Percentiles rank a stretch among this genome's conserved stretches.
Evolutionary conservation across 768 basidiomycete genomes (phyloP).

Genomic region (Phallus indusiatus): DNA sequence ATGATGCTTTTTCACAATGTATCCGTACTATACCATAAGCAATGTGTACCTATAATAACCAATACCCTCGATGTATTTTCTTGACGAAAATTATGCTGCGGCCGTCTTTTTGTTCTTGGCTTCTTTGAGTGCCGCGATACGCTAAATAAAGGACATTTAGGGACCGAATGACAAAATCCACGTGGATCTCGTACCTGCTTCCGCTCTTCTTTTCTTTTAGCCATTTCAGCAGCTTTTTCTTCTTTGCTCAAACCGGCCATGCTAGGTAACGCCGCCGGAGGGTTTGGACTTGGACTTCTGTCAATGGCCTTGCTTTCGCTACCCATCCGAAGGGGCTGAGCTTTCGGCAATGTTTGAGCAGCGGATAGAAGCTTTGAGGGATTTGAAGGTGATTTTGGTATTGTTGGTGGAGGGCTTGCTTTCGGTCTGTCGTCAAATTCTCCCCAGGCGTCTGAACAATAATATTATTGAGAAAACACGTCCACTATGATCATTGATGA

Average conservation of each 20-base stretch:
- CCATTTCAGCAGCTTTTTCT: conserved; percentile 91
- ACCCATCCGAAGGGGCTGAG: neutral
- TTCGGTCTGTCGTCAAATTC: neutral
- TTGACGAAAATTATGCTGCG: conserved; percentile 12
- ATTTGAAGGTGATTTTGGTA: neutral
- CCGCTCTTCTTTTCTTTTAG: conserved; percentile 82
- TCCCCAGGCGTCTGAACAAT: neutral
- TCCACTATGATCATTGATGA: neutral
- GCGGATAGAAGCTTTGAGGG: neutral
- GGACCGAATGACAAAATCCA: conserved; percentile 5
- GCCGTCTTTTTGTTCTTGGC: conserved; percentile 48
- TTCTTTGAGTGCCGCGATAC: conserved; percentile 72
- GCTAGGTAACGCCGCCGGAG: conserved; percentile 22
- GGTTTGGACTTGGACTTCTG: neutral
- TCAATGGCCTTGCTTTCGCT: neutral
- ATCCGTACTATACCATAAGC: neutral
- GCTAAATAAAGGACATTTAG: conserved; percentile 27
- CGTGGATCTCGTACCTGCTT: conserved; percentile 51
- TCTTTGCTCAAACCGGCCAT: conserved; percentile 64
- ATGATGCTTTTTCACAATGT: neutral
- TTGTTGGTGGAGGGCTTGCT: neutral
- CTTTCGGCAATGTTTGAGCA: neutral
- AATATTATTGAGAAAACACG: neutral
- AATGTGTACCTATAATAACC: neutral
- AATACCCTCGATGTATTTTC: neutral